A percentile compares a stretch with the other conserved stretches of the same genome.
Evolutionary conservation across 1,284 basidiomycete species (phyloP).

Genomic region (Takashimella koratensis): DNA sequence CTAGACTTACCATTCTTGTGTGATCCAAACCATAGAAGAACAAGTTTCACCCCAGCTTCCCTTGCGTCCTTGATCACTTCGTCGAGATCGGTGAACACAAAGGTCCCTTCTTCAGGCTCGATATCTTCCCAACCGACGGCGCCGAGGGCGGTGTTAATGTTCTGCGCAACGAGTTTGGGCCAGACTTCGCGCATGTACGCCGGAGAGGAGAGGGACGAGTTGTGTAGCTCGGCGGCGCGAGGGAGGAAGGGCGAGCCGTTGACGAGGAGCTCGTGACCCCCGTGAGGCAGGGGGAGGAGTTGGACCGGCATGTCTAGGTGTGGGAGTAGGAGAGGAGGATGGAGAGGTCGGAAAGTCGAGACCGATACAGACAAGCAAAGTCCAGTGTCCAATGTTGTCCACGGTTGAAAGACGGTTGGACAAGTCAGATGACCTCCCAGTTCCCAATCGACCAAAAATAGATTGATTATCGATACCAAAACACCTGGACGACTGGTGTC

Average conservation of each 20-base stretch:
- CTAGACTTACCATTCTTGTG: constrained; percentile 17
- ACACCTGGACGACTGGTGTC: too few species aligned
- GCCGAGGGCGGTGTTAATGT: constrained; percentile 13
- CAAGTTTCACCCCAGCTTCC: constrained; percentile 8
- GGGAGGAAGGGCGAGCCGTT: constrained; percentile 9
- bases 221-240: constrained; percentile 11
- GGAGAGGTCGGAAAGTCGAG: too few species aligned
- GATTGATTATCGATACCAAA: too few species aligned
- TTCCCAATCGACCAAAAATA: too few species aligned
- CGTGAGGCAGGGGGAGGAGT: neutral
- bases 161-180: constrained; percentile 4
- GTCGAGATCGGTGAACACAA: constrained; percentile 12
- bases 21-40: constrained; percentile 18
- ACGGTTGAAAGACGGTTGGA: too few species aligned
- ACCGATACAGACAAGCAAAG: too few species aligned
- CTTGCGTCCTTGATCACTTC: constrained; percentile 9
- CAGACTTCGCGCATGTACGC: constrained; percentile 8
- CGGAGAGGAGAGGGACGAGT: constrained; percentile 13
- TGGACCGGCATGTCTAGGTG: neutral
- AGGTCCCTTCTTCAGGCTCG: constrained; percentile 16
- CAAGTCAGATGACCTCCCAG: too few species aligned
- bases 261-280: constrained; percentile 9
- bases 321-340: too few species aligned
- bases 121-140: constrained; percentile 12
- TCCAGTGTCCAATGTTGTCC: too few species aligned